Percentiles rank a stretch among this genome's conserved stretches.
Conservation (phyloP, 306 rosid genomes). For the Prunus persica region DNA sequence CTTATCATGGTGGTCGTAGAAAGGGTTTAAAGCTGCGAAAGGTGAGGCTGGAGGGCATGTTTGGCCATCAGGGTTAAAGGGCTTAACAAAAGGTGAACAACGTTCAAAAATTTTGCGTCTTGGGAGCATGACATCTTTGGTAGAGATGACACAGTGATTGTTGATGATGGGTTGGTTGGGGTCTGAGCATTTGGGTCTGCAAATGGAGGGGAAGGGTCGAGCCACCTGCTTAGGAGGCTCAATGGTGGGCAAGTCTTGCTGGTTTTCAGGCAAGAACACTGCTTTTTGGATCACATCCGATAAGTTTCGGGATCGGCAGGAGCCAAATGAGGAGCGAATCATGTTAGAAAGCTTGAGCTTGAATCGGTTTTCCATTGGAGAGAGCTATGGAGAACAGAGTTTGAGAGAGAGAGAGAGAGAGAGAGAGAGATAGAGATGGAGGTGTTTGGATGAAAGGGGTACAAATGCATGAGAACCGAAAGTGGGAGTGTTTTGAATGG, state of each 20-base stretch:
- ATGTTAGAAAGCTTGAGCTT: conserved; percentile 75
- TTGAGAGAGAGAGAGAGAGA: conserved; percentile 1
- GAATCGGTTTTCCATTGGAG: conserved; percentile 65
- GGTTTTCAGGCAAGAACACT: conserved; percentile 38
- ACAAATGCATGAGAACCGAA: conserved; percentile 42
- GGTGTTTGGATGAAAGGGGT: conserved; percentile 14
- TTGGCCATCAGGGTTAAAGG: conserved; percentile 5
- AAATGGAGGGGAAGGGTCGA: conserved; percentile 43
- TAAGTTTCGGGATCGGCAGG: conserved; percentile 65
- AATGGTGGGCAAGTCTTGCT: background rate
- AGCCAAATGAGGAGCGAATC: conserved; percentile 73
- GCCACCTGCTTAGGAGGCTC: conserved; percentile 6
- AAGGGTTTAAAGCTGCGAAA: conserved; percentile 35
- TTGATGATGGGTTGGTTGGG: conserved; percentile 14
- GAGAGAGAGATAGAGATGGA: conserved; percentile 2
- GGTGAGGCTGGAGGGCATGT: conserved; percentile 51
- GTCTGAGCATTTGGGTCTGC: conserved; percentile 36
- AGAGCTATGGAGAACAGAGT: background rate
- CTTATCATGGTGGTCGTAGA: conserved; percentile 27
- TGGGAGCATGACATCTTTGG: conserved; percentile 39
- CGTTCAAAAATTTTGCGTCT: conserved; percentile 47
- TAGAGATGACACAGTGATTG: conserved; percentile 28
- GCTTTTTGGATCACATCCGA: conserved; percentile 64
- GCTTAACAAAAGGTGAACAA: conserved; percentile 35
- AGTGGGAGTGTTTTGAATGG: conserved; percentile 30